A percentile compares a stretch with the other conserved stretches of the same genome.
phyloP scores from a whole-genome alignment of 352 stramenopile species.

The Pythium volutum region DNA sequence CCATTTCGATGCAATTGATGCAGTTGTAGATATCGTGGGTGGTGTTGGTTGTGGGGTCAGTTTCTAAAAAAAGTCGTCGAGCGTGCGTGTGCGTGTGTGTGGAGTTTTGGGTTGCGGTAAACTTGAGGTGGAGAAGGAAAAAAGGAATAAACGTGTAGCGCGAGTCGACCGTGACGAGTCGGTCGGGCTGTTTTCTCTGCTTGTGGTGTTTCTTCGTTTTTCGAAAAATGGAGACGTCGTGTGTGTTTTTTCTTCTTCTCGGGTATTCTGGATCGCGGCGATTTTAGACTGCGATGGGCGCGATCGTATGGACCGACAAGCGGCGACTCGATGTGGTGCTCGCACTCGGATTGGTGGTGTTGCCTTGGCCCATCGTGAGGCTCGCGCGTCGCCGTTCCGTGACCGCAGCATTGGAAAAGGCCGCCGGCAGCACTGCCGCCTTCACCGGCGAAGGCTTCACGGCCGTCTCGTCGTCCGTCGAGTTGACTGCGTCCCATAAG shows the following conservation, averaged over 20 bases:
- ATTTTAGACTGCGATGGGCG: constrained; percentile 17
- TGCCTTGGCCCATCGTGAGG: constrained; percentile 8
- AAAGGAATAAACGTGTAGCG: neutral
- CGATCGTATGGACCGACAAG: constrained; percentile 16
- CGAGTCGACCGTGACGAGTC: neutral
- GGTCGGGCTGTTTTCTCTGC: neutral
- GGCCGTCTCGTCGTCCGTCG: neutral
- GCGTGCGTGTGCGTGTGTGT: neutral
- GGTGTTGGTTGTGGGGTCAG: neutral
- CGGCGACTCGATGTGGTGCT: constrained; percentile 1
- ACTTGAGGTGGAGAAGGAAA: neutral
- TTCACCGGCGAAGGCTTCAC: neutral
- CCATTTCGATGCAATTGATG: constrained; percentile 12
- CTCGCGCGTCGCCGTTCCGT: constrained; percentile 22
- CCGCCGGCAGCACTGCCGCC: constrained; percentile 3
- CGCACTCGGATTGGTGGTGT: neutral
- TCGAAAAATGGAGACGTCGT: neutral
- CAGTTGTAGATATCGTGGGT: neutral
- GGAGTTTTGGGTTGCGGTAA: neutral
- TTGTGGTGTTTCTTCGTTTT: neutral
- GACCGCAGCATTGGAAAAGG: constrained; percentile 13
- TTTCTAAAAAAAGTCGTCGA: constrained; percentile 14
- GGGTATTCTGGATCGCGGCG: neutral
- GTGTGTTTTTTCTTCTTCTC: neutral
- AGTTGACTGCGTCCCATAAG: constrained; percentile 11